phyloP scores from a whole-genome alignment of 768 basidiomycete genomes.

The Phlebiopsis gigantea region DNA sequence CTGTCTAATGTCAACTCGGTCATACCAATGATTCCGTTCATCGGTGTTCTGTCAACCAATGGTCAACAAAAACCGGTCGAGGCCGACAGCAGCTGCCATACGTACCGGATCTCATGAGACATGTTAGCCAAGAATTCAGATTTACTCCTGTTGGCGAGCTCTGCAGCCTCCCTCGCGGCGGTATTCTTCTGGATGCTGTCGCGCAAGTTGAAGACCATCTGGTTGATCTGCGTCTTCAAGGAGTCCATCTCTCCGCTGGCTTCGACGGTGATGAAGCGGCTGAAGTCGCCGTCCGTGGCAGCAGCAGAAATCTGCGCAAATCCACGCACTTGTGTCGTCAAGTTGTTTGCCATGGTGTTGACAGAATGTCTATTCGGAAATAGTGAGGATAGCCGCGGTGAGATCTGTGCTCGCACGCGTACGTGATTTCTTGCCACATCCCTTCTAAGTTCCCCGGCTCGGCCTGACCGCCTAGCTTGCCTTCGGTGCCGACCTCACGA shows the following conservation, averaged over 20 bases:
- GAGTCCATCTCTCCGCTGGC: conserved; percentile 99
- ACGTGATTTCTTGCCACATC: conserved; percentile 99
- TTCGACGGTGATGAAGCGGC: conserved; percentile 98
- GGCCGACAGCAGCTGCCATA: conserved; percentile 13
- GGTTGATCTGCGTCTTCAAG: conserved; percentile 97
- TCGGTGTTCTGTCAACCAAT: conserved; percentile 68
- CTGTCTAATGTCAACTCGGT: conserved; percentile 96
- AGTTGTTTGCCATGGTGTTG: conserved; percentile 95
- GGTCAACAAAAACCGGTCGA: neutral
- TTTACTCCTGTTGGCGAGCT: conserved; percentile 95
- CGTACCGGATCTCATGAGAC: conserved; percentile 92
- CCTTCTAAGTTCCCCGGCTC: conserved; percentile 96
- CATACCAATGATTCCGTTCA: conserved; percentile 99
- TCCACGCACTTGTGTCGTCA: conserved; percentile 98
- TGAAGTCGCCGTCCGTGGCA: conserved; percentile 98
- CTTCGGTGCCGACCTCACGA: conserved; percentile 95
- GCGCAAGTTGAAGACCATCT: conserved; percentile 97
- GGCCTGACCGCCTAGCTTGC: conserved; percentile 97
- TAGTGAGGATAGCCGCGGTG: conserved; percentile 13
- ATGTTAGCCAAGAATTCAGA: conserved; percentile 99
- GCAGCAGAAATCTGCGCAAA: conserved; percentile 99
- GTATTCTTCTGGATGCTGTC: conserved; percentile 99
- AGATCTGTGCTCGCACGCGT: conserved; percentile 26
- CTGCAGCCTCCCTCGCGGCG: conserved; percentile 93
- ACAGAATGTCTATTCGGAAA: conserved; percentile 54